These are phyloP conservation scores for Cutaneotrichosporon curvatum DNA, from an alignment of 1,284 basidiomycete species.

Conservation along the genomic window DNA sequence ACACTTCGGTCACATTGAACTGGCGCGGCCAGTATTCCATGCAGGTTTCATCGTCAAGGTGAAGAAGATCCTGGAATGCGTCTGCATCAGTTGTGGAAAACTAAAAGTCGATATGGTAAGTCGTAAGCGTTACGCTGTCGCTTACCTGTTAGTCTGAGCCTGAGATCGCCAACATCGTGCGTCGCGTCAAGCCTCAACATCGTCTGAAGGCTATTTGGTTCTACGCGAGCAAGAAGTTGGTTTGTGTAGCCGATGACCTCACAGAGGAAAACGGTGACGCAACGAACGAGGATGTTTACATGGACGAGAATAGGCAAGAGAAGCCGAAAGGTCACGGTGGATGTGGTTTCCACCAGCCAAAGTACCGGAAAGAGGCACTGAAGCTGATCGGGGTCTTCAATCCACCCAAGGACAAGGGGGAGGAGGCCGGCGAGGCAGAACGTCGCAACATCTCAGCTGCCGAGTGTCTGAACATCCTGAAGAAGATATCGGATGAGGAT, in stretches of 20 bases:
- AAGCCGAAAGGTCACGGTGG: slow-evolving; percentile 69
- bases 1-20: slow-evolving; percentile 98
- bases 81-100: slow-evolving; percentile 97
- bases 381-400: slow-evolving; percentile 97
- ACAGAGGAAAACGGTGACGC: slow-evolving; percentile 68
- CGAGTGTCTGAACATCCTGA: slow-evolving; percentile 85
- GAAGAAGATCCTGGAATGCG: slow-evolving; percentile 98
- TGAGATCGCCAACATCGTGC: slow-evolving; percentile 72
- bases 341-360: slow-evolving; percentile 87
- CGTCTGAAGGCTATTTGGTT: slow-evolving; percentile 81
- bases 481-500: slow-evolving; percentile 86
- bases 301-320: slow-evolving; percentile 23
- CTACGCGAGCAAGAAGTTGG: slow-evolving; percentile 58
- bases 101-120: slow-evolving; percentile 94
- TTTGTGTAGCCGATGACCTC: slow-evolving; percentile 65
- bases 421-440: slow-evolving; percentile 79
- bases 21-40: slow-evolving; percentile 93
- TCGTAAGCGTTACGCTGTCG: slow-evolving; percentile 31
- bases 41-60: slow-evolving; percentile 98
- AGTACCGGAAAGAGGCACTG: slow-evolving; percentile 87
- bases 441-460: slow-evolving; percentile 79
- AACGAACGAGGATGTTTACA: slow-evolving; percentile 58
- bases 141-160: slow-evolving; percentile 59
- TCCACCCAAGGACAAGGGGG: slow-evolving; percentile 78
- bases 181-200: slow-evolving; percentile 76